Evolutionary conservation across 75 land plant species (phyloP), one percentile per base, ranked within the genome.

Genomic region (Pseudotsuga menziesii): DNA sequence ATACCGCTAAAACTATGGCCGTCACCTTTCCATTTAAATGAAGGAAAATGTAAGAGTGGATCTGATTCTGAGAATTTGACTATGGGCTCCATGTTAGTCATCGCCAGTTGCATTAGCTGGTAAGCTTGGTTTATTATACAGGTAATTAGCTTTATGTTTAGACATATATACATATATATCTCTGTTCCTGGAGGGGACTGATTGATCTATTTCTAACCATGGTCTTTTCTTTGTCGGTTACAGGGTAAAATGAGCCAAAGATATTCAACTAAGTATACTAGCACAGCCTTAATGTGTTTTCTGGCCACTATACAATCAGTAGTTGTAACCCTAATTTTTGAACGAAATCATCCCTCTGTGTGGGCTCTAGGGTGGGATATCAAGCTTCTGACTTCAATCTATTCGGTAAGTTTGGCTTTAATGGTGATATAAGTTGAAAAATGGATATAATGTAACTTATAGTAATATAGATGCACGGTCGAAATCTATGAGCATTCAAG

Each of bases 91-190:
- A 39, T 85, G 9, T 22, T 88, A 82, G 80, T 82, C 2, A 41
- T 93, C 17, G 56, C 58, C 9, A 84, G 84, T 75, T 89, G 91
- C 74, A 39, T 83, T 70, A 78, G 82, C 13, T 89, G 76, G 72
- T 85, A 85, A 11, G 29, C 81, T 32, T 93, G 90, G 85, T 78
- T 89, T 63, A 85, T 89, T 0, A 63, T 87, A 57, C 96, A 93
- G 91, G 96, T 93, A 63, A 75, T n/a, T 48, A 3, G 56, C 5
- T 61, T 61, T 61, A 12, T 27, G 16, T 4, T 19, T n/a, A n/a
- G n/a, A 61, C 2, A 1, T 11, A 56, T 0, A 0, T 66, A 17
- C 8, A 57, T 57, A 1, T 17, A 57, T 57, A 3, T 57, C 3
- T 56, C 16, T 57, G 58, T 57, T 0, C 3, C 4, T 11, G 17